These are phyloP conservation scores for Coemansia sp. DNA, from an alignment of 192 early-diverging fungal genomes.

Conservation along the genomic window DNA sequence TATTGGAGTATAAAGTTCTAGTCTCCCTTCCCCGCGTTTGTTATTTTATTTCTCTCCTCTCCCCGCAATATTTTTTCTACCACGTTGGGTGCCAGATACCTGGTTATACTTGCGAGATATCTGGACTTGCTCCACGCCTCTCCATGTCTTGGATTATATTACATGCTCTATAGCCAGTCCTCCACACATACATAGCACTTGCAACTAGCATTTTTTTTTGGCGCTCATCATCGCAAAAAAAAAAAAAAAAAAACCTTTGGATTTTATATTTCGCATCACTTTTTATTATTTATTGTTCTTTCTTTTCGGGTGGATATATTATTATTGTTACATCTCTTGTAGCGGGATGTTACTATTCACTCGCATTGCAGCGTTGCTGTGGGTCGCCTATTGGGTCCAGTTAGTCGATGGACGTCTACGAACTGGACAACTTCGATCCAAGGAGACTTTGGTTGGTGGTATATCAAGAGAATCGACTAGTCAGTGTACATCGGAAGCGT, in stretches of 20 bases:
- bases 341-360: background rate
- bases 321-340: background rate
- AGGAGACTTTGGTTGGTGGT: background rate
- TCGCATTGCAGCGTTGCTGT: background rate
- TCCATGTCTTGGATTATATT: slow-evolving; percentile 14
- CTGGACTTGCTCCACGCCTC: background rate
- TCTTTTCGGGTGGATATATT: background rate
- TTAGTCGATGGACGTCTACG: slow-evolving; percentile 3
- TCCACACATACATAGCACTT: background rate
- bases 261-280: background rate
- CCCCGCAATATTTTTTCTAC: background rate
- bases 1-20: background rate
- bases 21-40: background rate
- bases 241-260: background rate
- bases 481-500: slow-evolving; percentile 22
- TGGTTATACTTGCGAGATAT: background rate
- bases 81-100: background rate
- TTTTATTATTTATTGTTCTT: background rate
- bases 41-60: background rate
- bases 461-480: slow-evolving; percentile 1
- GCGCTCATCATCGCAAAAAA: background rate
- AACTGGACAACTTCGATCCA: background rate
- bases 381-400: background rate
- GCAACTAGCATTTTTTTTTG: background rate
- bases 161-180: background rate